Evolutionary conservation across 768 basidiomycete genomes (phyloP).

Genomic region (Mycena indigotica): DNA sequence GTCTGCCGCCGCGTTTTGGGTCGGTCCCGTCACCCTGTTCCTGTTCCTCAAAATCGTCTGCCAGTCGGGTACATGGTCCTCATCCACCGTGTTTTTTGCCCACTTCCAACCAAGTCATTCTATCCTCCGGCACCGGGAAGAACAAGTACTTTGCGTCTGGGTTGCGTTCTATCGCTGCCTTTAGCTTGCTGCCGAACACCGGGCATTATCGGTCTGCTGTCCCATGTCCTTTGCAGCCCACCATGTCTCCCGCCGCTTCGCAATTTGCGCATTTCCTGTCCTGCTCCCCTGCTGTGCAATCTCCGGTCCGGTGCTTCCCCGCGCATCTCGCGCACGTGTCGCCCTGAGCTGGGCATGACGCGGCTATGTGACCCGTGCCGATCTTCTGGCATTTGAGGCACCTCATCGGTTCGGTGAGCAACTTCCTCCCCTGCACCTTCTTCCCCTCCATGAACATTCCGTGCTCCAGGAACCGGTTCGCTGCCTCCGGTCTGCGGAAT

Average conservation of each 20-base stretch:
- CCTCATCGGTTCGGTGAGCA: conserved; percentile 17
- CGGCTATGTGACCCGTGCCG: conserved; percentile 16
- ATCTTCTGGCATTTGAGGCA: conserved; percentile 24
- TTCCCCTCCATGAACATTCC: conserved; percentile 22
- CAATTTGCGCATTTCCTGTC: conserved; percentile 29
- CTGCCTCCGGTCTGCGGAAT: conserved; percentile 11
- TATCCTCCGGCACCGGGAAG: conserved; percentile 15
- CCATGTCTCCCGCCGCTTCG: background rate
- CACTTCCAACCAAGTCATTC: conserved; percentile 10
- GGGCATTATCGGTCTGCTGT: conserved; percentile 31
- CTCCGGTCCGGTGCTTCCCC: conserved; percentile 21
- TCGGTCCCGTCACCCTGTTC: background rate
- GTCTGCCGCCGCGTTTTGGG: too few species aligned
- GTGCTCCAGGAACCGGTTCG: conserved; percentile 18
- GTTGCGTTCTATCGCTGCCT: conserved; percentile 8
- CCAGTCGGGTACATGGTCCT: background rate
- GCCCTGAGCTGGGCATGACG: conserved; percentile 9
- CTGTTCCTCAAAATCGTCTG: background rate
- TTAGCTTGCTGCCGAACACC: conserved; percentile 10
- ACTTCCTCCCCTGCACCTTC: conserved; percentile 9
- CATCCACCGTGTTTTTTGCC: background rate
- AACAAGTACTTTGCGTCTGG: conserved; percentile 23
- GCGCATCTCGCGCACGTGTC: conserved; percentile 23
- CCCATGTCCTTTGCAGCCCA: conserved; percentile 26
- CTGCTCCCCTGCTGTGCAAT: conserved; percentile 17